Conservation (phyloP, 78 protist species). For the Dictyostelium brefeldianum region DNA sequence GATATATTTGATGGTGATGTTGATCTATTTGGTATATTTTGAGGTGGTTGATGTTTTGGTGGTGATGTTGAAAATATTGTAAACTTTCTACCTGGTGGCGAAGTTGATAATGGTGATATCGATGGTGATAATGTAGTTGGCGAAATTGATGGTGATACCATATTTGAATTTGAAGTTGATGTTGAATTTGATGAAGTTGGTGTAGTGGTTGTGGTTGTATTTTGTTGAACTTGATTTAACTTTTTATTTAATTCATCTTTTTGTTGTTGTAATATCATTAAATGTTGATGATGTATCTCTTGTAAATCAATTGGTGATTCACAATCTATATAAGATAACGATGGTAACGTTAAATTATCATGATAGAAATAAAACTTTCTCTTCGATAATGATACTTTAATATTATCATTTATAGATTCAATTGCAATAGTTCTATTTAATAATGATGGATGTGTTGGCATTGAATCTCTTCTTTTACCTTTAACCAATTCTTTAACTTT, state of each 20-base stretch:
- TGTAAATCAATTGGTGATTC: not conserved
- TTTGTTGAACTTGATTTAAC: not conserved
- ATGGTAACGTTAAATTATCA: slow-evolving; percentile 38
- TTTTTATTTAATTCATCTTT: slow-evolving; percentile 5
- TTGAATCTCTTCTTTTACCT: slow-evolving; percentile 21
- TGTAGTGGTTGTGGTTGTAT: not conserved
- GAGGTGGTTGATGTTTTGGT: not conserved
- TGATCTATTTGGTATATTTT: not conserved
- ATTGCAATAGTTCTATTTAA: slow-evolving; percentile 25
- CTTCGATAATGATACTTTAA: slow-evolving; percentile 55
- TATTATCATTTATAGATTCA: slow-evolving; percentile 32
- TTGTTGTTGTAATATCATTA: not conserved
- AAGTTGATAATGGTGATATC: not conserved
- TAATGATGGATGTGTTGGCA: slow-evolving; percentile 54
- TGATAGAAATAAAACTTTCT: slow-evolving; percentile 50
- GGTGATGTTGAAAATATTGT: not conserved
- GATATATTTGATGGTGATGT: not conserved
- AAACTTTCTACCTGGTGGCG: not conserved
- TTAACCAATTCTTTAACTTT: slow-evolving; percentile 17
- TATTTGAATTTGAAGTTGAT: not conserved
- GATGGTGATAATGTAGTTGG: slow-evolving; percentile 12
- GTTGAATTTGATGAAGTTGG: not conserved
- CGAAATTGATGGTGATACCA: not conserved
- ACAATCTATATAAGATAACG: slow-evolving; percentile 18
- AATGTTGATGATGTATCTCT: slow-evolving; percentile 32